phyloP scores from a whole-genome alignment of 805 yeast species.

The Schwanniomyces polymorphus region DNA sequence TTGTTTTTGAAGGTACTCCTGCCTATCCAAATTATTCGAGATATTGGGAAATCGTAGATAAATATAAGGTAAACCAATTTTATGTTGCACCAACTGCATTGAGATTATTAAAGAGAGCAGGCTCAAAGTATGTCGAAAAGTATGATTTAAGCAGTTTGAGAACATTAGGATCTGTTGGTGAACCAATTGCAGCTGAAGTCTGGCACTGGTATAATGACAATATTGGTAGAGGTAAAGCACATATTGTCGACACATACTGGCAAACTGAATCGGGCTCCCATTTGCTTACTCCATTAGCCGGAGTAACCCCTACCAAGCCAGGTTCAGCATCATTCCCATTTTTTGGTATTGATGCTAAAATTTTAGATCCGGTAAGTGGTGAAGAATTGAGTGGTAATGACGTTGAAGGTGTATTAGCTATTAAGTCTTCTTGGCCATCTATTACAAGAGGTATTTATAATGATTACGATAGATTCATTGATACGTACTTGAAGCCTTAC shows the following conservation, averaged over 20 bases:
- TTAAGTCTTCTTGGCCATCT: conserved; percentile 95
- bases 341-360: conserved; percentile 88
- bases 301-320: conserved; percentile 92
- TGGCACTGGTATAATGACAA: conserved; percentile 98
- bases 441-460: conserved; percentile 95
- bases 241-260: conserved; percentile 97
- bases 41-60: conserved; percentile 95
- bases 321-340: conserved; percentile 97
- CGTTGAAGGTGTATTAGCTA: conserved; percentile 94
- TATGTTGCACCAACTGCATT: conserved; percentile 98
- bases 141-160: conserved; percentile 86
- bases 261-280: conserved; percentile 98
- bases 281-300: conserved; percentile 91
- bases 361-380: conserved; percentile 93
- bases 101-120: conserved; percentile 86
- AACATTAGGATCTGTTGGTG: conserved; percentile 96
- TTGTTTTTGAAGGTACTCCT: conserved; percentile 96
- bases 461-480: conserved; percentile 82
- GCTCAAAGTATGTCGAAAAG: conserved; percentile 76
- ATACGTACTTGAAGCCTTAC: conserved; percentile 91
- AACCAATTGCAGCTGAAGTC: conserved; percentile 95
- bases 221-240: conserved; percentile 87
- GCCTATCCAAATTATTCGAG: conserved; percentile 94
- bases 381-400: conserved; percentile 80
- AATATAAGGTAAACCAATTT: conserved; percentile 90